These are phyloP conservation scores for Immersiporthe knoxdaviesiana DNA, from an alignment of 2,329 filamentous ascomycete genomes.

Conservation along the genomic window DNA sequence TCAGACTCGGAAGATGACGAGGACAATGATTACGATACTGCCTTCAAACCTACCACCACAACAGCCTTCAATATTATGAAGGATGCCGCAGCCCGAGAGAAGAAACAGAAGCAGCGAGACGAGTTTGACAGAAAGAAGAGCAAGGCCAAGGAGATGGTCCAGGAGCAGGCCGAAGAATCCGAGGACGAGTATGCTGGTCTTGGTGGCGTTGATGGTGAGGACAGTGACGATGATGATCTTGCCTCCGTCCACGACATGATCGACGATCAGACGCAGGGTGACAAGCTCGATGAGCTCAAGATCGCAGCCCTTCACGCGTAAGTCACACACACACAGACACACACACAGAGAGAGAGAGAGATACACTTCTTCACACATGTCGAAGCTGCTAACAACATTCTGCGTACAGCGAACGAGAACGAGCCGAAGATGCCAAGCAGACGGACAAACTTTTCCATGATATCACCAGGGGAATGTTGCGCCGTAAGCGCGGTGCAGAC, in stretches of 20 bases:
- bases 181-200: constrained; percentile 97
- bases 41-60: constrained; percentile 32
- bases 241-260: constrained; percentile 83
- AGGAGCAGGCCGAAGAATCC: constrained; percentile 95
- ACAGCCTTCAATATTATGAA: constrained; percentile 72
- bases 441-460: constrained; percentile 92
- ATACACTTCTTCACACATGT: too few species aligned
- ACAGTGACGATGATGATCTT: constrained; percentile 75
- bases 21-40: constrained; percentile 41
- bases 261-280: constrained; percentile 75
- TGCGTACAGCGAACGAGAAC: constrained; percentile 69
- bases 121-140: constrained; percentile 84
- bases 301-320: constrained; percentile 88
- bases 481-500: constrained; percentile 80
- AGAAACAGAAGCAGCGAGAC: constrained; percentile 50
- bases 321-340: constrained; percentile 45
- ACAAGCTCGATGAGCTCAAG: constrained; percentile 78
- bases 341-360: too few species aligned
- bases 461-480: constrained; percentile 84
- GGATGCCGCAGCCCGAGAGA: constrained; percentile 61
- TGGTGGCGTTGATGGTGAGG: constrained; percentile 87
- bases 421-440: constrained; percentile 80
- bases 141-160: constrained; percentile 81
- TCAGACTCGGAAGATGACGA: constrained; percentile 31
- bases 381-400: constrained; percentile 18